Percentiles rank a stretch among this genome's conserved stretches.
Evolutionary conservation across 2,329 filamentous ascomycete genomes (phyloP).

Genomic region (Fusarium mexicanum): DNA sequence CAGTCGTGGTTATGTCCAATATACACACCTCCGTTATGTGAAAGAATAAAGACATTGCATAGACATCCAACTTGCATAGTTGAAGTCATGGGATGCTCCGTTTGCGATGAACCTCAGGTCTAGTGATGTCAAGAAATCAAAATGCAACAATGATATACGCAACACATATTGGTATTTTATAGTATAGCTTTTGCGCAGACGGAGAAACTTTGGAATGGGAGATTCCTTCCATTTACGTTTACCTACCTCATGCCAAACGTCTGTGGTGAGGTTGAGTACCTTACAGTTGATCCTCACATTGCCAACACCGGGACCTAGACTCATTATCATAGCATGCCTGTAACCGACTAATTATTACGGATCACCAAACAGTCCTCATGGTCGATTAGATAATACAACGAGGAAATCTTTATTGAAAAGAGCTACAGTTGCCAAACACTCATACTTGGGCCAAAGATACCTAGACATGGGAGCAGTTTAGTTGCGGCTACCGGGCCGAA

Average conservation of each 20-base stretch:
- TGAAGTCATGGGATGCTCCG: too few species aligned
- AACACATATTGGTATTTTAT: too few species aligned
- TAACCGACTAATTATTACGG: too few species aligned
- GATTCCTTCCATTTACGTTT: background rate
- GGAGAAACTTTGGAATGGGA: background rate
- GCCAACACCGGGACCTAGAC: background rate
- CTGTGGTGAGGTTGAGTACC: background rate
- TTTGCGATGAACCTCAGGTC: background rate
- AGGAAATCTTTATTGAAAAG: background rate
- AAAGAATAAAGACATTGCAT: background rate
- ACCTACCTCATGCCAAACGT: background rate
- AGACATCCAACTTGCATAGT: background rate
- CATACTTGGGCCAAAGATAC: background rate
- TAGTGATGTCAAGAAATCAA: background rate
- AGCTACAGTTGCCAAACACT: background rate
- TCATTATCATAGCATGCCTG: background rate
- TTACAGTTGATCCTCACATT: background rate
- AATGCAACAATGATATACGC: background rate
- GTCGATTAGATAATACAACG: background rate
- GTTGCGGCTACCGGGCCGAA: conserved; percentile 27
- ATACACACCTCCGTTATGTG: background rate
- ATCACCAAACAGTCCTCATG: background rate
- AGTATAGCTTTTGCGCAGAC: too few species aligned
- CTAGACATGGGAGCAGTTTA: background rate
- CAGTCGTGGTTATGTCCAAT: background rate